Conservation (phyloP, 345 rosid species). For the Gossypium stocksii region DNA sequence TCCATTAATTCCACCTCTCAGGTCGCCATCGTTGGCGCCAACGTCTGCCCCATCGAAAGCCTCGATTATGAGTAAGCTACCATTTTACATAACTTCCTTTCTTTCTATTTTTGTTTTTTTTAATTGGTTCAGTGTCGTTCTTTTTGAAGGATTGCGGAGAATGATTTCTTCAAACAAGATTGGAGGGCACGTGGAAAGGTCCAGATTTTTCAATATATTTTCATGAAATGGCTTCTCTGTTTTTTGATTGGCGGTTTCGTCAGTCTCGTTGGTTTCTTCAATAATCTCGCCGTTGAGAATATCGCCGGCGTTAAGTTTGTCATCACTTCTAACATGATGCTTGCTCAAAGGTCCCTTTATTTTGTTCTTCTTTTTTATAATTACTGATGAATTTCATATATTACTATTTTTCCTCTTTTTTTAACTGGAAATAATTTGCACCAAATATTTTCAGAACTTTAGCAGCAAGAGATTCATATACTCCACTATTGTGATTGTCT, state of each 20-base stretch:
- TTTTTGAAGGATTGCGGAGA: slow-evolving; percentile 59
- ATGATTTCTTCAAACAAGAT: slow-evolving; percentile 85
- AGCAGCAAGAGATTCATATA: not conserved
- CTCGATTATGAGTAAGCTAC: slow-evolving; percentile 76
- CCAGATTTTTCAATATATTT: slow-evolving; percentile 66
- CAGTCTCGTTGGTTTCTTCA: slow-evolving; percentile 68
- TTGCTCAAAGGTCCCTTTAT: slow-evolving; percentile 40
- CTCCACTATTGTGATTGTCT: not conserved
- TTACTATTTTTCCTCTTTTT: not conserved
- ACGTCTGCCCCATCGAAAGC: slow-evolving; percentile 81
- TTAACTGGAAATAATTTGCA: not conserved
- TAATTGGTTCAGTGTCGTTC: not conserved
- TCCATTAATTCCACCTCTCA: slow-evolving; percentile 77
- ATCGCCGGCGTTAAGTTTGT: slow-evolving; percentile 80
- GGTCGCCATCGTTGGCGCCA: slow-evolving; percentile 83
- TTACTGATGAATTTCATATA: not conserved
- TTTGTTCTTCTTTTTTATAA: not conserved
- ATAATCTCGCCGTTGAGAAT: slow-evolving; percentile 92
- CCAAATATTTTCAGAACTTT: not conserved
- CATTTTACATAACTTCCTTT: not conserved
- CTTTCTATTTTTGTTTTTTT: not conserved
- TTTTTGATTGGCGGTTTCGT: slow-evolving; percentile 62
- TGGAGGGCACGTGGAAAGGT: slow-evolving; percentile 69
- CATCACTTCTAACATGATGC: slow-evolving; percentile 87
- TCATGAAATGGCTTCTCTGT: slow-evolving; percentile 83